A percentile compares a stretch with the other conserved stretches of the same genome.
phyloP scores from a whole-genome alignment of 2,329 filamentous ascomycete species.

The Leptodontidium sp. region DNA sequence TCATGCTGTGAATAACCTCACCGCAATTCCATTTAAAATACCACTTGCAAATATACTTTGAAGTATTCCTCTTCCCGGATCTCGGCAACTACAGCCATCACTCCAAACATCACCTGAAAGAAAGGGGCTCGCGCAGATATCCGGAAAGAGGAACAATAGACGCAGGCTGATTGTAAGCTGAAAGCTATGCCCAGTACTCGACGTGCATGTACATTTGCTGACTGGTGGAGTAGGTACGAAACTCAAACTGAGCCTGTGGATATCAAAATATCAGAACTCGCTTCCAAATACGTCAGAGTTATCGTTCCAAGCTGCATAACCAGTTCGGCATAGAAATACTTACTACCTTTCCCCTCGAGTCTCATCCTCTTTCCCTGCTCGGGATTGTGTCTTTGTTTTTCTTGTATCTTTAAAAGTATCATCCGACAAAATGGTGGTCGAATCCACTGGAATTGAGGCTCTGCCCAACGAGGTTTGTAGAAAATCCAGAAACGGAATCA shows the following conservation, averaged over 20 bases:
- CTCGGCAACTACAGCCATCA: background rate
- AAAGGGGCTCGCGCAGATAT: background rate
- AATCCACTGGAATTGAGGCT: constrained; percentile 30
- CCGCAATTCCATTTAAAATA: background rate
- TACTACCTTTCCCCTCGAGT: background rate
- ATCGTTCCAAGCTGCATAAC: background rate
- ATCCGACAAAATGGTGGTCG: constrained; percentile 31
- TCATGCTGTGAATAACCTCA: constrained; percentile 4
- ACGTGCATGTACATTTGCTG: background rate
- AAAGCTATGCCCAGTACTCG: background rate
- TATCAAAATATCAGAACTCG: background rate
- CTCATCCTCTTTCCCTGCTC: background rate
- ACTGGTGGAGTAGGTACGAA: background rate
- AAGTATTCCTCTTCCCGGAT: background rate
- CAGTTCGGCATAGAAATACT: background rate
- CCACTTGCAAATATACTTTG: too few relatives aligned
- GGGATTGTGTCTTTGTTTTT: constrained; percentile 32
- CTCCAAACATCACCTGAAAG: background rate
- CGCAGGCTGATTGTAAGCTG: background rate
- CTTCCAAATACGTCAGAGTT: too few relatives aligned
- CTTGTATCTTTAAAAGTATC: constrained; percentile 17
- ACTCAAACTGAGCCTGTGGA: background rate
- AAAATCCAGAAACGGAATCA: background rate
- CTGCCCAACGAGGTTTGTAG: constrained; percentile 41
- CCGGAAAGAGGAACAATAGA: background rate